Percentiles rank a stretch among this genome's conserved stretches.
Evolutionary conservation across 2,329 filamentous ascomycete genomes (phyloP).

Genomic region (Raffaelea deltoideospora): DNA sequence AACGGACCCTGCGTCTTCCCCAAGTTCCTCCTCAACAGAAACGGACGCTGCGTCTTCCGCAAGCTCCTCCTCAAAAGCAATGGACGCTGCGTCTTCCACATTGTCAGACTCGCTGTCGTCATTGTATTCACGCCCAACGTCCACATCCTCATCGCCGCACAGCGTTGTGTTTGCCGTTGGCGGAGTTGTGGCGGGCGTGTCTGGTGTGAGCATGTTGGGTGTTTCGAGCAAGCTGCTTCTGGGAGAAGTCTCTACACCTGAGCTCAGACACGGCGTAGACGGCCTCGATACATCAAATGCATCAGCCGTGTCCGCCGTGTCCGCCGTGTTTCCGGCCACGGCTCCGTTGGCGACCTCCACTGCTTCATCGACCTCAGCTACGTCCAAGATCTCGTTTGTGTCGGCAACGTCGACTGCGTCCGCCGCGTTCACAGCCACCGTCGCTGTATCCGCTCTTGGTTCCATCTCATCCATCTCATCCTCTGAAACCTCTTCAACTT

Average conservation of each 20-base stretch:
- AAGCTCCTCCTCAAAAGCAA: no score
- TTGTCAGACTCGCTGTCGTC: not conserved
- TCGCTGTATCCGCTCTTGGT: no score
- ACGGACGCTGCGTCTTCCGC: no score
- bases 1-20: no score
- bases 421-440: not conserved
- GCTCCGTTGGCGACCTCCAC: not conserved
- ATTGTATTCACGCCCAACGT: not conserved
- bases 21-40: no score
- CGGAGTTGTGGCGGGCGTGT: not conserved
- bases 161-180: no score
- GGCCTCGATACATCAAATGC: conserved; percentile 7
- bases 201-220: conserved; percentile 6
- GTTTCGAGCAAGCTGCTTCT: conserved; percentile 15
- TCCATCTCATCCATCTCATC: not conserved
- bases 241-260: conserved; percentile 14
- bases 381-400: no score
- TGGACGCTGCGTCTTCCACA: not conserved
- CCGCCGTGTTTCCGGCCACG: no score
- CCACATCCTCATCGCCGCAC: no score
- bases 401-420: not conserved
- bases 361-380: not conserved
- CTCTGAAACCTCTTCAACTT: not conserved
- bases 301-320: no score
- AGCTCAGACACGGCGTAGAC: conserved; percentile 17